A percentile compares a stretch with the other conserved stretches of the same genome.
phyloP scores from a whole-genome alignment of 305 asterid species.

The Solanum hybrid region DNA sequence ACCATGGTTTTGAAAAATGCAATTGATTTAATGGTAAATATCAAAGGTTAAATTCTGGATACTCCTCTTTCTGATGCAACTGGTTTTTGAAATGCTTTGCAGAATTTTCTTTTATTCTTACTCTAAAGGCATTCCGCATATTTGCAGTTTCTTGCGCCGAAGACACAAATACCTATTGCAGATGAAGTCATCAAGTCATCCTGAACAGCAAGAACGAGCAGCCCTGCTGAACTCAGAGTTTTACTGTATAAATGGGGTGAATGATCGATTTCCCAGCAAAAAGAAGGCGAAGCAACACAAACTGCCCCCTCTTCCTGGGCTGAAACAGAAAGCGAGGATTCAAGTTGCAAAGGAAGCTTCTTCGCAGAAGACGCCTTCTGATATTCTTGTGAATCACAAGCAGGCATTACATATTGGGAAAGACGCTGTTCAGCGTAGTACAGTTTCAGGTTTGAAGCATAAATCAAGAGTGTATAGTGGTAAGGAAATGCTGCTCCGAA shows the following conservation, averaged over 20 bases:
- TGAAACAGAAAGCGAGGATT: constrained; percentile 11
- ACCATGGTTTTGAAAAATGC: background rate
- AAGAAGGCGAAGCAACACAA: constrained; percentile 25
- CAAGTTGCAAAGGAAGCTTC: constrained; percentile 25
- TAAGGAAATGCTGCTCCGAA: constrained; percentile 21
- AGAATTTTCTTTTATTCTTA: background rate
- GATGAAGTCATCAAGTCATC: constrained; percentile 19
- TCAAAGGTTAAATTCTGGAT: background rate
- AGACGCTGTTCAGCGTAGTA: background rate
- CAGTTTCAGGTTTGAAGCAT: constrained; percentile 22
- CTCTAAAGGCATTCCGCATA: background rate
- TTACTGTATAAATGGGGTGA: constrained; percentile 16
- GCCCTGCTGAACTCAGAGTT: constrained; percentile 14
- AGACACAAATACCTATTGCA: constrained; percentile 38
- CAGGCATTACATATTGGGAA: constrained; percentile 11
- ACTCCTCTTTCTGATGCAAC: background rate
- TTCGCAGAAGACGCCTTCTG: constrained; percentile 9
- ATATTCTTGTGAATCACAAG: constrained; percentile 18
- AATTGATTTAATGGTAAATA: background rate
- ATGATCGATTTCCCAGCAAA: constrained; percentile 15
- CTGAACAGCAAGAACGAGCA: constrained; percentile 19
- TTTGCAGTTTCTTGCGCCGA: constrained; percentile 49
- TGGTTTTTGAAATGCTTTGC: background rate
- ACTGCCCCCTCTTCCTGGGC: constrained; percentile 27
- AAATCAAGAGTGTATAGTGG: constrained; percentile 24